Conservation (phyloP, 2,329 filamentous ascomycete genomes). For the Penicillium sp. region DNA sequence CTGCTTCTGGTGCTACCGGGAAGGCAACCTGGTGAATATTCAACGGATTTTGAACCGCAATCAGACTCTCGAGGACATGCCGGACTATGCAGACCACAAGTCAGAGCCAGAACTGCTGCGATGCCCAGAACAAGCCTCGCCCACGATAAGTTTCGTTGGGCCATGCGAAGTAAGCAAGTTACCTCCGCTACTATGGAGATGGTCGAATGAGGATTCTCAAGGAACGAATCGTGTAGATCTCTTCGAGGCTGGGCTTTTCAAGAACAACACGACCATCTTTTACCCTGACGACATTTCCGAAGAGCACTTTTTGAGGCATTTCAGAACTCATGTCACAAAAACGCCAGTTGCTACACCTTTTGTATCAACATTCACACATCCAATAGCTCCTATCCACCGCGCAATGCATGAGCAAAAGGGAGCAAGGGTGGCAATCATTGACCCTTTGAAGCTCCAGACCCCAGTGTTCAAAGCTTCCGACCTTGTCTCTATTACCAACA, state of each 20-base stretch:
- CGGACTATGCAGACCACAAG: too few species aligned
- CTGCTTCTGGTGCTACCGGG: constrained; percentile 22
- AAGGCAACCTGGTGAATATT: constrained; percentile 3
- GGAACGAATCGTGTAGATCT: constrained; percentile 26
- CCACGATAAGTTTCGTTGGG: background rate
- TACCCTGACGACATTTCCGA: constrained; percentile 9
- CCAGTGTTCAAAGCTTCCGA: constrained; percentile 25
- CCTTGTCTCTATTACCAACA: constrained; percentile 16
- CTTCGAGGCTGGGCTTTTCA: constrained; percentile 28
- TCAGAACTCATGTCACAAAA: constrained; percentile 25
- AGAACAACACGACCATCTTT: constrained; percentile 6
- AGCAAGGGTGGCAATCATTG: constrained; percentile 29
- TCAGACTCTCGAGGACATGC: too few species aligned
- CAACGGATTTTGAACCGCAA: too few species aligned
- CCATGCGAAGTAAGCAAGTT: constrained; percentile 4
- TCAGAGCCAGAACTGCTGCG: background rate
- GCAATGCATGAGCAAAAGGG: constrained; percentile 21
- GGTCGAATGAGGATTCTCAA: constrained; percentile 27
- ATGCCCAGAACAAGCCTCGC: background rate
- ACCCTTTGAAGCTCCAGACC: constrained; percentile 21
- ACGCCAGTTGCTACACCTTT: constrained; percentile 25
- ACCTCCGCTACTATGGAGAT: constrained; percentile 33
- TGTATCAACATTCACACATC: constrained; percentile 28
- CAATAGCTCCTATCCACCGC: constrained; percentile 30
- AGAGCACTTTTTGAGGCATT: constrained; percentile 15